Evolutionary conservation across 768 basidiomycete species (phyloP).

Genomic region (Russula abietina): DNA sequence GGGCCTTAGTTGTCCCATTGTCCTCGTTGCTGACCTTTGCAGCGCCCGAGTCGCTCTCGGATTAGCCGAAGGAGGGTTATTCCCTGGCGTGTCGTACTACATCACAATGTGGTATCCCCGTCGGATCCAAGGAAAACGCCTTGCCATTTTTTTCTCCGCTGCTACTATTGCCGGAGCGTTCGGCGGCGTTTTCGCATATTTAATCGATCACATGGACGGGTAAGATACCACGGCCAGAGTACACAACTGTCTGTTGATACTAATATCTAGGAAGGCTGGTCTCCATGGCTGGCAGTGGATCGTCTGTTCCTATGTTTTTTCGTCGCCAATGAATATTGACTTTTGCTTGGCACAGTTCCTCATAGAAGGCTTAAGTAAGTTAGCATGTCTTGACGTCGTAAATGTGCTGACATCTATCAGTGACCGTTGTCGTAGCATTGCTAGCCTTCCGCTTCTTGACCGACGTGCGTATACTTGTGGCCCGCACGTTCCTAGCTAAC

Average conservation of each 20-base stretch:
- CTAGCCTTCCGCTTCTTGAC: conserved; percentile 38
- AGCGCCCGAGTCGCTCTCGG: conserved; percentile 43
- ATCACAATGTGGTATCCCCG: conserved; percentile 58
- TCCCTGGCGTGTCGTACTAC: conserved; percentile 39
- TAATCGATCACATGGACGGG: conserved; percentile 44
- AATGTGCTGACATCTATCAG: background rate
- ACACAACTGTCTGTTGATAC: background rate
- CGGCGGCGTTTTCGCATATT: conserved; percentile 46
- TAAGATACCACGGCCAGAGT: conserved; percentile 14
- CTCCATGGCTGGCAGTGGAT: conserved; percentile 46
- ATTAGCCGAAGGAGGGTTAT: conserved; percentile 41
- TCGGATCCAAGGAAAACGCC: conserved; percentile 49
- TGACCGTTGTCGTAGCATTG: conserved; percentile 36
- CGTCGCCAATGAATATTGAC: background rate
- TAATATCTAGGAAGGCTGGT: conserved; percentile 27
- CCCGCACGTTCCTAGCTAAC: background rate
- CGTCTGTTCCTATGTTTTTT: conserved; percentile 31
- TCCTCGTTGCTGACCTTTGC: background rate
- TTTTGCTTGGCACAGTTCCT: conserved; percentile 34
- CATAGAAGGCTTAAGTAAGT: conserved; percentile 38
- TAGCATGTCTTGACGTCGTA: background rate
- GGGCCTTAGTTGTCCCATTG: conserved; percentile 19
- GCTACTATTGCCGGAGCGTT: conserved; percentile 48
- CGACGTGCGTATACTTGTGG: conserved; percentile 30
- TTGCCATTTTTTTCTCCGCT: conserved; percentile 60